Conservation (phyloP, 1,284 basidiomycete genomes). For the Ustilago trichophora region DNA sequence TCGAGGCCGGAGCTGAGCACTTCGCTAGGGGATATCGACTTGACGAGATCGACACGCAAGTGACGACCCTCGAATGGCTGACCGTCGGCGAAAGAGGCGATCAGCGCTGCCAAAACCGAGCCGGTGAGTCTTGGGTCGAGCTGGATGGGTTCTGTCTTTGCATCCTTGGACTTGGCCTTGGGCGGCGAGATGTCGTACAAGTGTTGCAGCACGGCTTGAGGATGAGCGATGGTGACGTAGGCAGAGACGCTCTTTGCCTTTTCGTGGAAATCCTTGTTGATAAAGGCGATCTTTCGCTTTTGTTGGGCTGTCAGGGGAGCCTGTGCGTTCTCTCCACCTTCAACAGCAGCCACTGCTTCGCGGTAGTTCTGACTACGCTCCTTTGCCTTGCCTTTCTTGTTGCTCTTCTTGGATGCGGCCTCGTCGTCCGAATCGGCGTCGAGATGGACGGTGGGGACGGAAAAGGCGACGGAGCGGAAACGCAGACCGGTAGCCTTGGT, state of each 20-base stretch:
- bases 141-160: constrained; percentile 3
- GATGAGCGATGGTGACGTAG: constrained; percentile 60
- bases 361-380: constrained; percentile 75
- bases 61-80: constrained; percentile 76
- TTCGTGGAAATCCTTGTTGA: constrained; percentile 76
- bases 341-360: constrained; percentile 67
- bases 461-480: constrained; percentile 66
- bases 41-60: constrained; percentile 60
- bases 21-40: constrained; percentile 48
- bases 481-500: constrained; percentile 58
- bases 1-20: constrained; percentile 58
- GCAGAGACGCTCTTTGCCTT: constrained; percentile 61
- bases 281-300: constrained; percentile 93
- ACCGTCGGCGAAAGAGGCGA: constrained; percentile 76
- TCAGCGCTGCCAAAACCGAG: constrained; percentile 74
- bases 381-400: constrained; percentile 66
- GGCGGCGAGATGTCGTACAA: constrained; percentile 24
- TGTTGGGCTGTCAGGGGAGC: constrained; percentile 79
- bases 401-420: constrained; percentile 58
- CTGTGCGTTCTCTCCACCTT: constrained; percentile 57
- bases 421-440: constrained; percentile 59
- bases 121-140: constrained; percentile 49
- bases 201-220: constrained; percentile 36
- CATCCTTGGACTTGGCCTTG: constrained; percentile 31
- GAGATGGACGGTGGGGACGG: constrained; percentile 61